These are phyloP conservation scores for Teunomyces aglyptinius DNA, from an alignment of 805 yeast species.

Conservation along the genomic window DNA sequence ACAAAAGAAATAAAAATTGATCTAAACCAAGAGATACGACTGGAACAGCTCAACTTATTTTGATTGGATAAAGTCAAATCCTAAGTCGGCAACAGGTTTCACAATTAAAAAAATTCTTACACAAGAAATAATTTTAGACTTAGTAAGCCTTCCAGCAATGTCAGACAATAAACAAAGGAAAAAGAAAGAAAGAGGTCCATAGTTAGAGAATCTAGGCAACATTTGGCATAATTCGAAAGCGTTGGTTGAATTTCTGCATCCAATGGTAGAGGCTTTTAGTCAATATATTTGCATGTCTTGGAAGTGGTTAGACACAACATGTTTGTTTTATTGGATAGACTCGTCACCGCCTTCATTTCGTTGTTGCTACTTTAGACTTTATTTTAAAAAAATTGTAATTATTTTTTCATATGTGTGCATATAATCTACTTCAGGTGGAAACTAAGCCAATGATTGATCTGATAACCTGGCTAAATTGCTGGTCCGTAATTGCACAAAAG, in stretches of 20 bases:
- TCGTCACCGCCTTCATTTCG: background rate
- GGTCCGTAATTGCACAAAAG: conserved; percentile 1
- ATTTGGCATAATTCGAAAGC: background rate
- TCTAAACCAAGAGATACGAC: background rate
- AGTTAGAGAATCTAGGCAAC: too few relatives aligned
- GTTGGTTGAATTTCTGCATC: background rate
- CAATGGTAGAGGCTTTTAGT: background rate
- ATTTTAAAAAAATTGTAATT: background rate
- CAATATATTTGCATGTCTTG: background rate
- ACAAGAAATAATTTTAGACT: background rate
- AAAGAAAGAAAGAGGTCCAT: too few relatives aligned
- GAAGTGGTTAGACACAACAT: background rate
- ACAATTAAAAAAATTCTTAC: background rate
- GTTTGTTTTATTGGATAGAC: background rate
- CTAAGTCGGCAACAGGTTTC: background rate
- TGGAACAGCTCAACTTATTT: background rate
- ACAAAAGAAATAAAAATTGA: background rate
- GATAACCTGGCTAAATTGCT: conserved; percentile 4
- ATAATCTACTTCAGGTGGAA: background rate
- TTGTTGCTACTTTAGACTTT: background rate
- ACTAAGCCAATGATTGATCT: conserved; percentile 9
- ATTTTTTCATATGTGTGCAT: background rate
- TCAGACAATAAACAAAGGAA: too few relatives aligned
- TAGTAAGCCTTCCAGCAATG: background rate
- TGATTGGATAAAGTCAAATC: background rate